Base-by-base conservation (phyloP, 495 filamentous ascomycete species). In the Hypoxylon rickii region DNA sequence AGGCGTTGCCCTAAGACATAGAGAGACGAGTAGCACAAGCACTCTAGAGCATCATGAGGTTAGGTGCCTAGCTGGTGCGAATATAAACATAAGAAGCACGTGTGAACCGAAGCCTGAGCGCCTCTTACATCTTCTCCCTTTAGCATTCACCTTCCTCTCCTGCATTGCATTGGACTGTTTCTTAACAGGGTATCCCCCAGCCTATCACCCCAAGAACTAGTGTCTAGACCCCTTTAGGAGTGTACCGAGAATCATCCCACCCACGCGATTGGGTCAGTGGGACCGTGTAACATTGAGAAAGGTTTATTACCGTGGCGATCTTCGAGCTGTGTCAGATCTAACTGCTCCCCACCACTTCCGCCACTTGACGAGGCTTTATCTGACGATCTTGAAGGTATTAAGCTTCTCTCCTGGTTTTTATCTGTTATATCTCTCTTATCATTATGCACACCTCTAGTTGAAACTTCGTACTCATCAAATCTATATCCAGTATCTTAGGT, bases 191-290 rank as follows among this genome's bases (percentile, higher is more conserved):
- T 26, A 10, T 29, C 10, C 24, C 12, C 7, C 38, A 26, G 45
- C 45, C 40, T 32, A 44, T 55, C 26, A 31, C 37, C 16, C 51
- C 41, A 51, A 55, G 45, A 13, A 24, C 36, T 31, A 21, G 1
- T 41, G 15, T 41, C 58, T 48, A 37, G 24, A 11, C 19, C 16
- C 42, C 29, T 48, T 48, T 44, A 47, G 52, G 52, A 49, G 53
- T 32, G 32, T 62, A 44, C 52, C 42, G 47, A 48, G 32, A 42
- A 44, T 52, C 44, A 32, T 41, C 33, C 26, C 32, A 47, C 45
- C 56, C 57, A 54, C 50, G 13, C 52, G 7, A 61, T 55, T 64
- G 56, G 61, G 56, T 56, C 61, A 33, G 48, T 48, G 42, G 42
- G 34, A 19, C 34, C 18, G 37, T 55, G 60, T 54, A 32, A 58